Evolutionary conservation across 495 filamentous ascomycete species (phyloP).

Genomic region (Stereocaulon alpinum): DNA sequence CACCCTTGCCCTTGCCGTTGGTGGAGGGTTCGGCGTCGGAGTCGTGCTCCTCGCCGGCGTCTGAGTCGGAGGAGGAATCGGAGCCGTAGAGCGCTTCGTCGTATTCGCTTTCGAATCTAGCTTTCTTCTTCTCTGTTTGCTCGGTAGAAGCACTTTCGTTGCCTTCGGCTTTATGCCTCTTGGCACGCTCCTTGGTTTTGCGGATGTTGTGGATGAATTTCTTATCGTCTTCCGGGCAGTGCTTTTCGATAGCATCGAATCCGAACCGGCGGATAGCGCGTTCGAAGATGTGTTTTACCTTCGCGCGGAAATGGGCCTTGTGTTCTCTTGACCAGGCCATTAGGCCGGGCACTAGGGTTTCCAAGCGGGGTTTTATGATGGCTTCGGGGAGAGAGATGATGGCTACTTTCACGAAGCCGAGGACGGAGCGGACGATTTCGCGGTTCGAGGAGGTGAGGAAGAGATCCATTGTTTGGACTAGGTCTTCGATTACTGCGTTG

Average conservation of each 20-base stretch:
- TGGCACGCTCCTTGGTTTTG: constrained; percentile 78
- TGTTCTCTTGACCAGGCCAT: constrained; percentile 97
- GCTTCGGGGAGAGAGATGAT: constrained; percentile 72
- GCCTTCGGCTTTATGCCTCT: constrained; percentile 56
- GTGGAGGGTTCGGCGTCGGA: constrained; percentile 37
- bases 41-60: constrained; percentile 45
- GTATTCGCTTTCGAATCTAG: constrained; percentile 77
- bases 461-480: constrained; percentile 85
- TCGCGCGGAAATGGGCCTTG: constrained; percentile 87
- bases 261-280: constrained; percentile 87
- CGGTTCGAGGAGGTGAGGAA: constrained; percentile 92
- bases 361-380: constrained; percentile 61
- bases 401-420: constrained; percentile 94
- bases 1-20: constrained; percentile 47
- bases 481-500: constrained; percentile 54
- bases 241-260: constrained; percentile 59
- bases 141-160: constrained; percentile 22
- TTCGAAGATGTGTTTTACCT: constrained; percentile 95
- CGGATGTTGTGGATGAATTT: constrained; percentile 90
- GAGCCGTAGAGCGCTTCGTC: constrained; percentile 92
- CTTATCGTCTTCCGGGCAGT: constrained; percentile 71
- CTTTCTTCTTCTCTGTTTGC: constrained; percentile 33
- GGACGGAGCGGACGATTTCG: constrained; percentile 83
- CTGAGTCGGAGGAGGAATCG: constrained; percentile 55
- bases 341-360: constrained; percentile 69